These are phyloP conservation scores for Cercospora zeina DNA, from an alignment of 2,329 filamentous ascomycete genomes.

Conservation along the genomic window DNA sequence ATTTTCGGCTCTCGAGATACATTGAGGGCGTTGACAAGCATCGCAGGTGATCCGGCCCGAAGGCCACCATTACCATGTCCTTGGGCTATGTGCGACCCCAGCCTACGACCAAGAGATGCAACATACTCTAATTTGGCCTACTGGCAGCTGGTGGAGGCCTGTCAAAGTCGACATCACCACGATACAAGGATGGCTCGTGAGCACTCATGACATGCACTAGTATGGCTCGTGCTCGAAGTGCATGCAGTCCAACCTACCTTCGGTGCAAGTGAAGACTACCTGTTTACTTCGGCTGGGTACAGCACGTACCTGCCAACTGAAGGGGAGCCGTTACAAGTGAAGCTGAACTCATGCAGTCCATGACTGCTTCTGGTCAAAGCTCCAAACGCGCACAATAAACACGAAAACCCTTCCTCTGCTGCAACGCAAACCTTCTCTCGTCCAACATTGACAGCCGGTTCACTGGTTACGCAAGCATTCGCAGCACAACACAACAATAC, in stretches of 20 bases:
- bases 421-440: conserved; percentile 12
- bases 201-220: background rate
- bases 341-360: conserved; percentile 2
- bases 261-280: background rate
- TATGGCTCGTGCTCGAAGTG: background rate
- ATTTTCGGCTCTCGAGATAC: background rate
- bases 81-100: conserved; percentile 12
- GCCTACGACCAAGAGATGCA: conserved; percentile 14
- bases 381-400: conserved; percentile 3
- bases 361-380: background rate
- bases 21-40: background rate
- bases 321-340: conserved; percentile 6
- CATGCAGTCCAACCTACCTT: background rate
- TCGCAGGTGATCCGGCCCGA: background rate
- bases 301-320: background rate
- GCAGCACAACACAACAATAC: conserved; percentile 12
- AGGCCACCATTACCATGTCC: conserved; percentile 4
- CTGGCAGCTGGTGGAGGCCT: conserved; percentile 1
- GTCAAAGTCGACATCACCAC: background rate
- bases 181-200: background rate
- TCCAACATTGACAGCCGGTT: conserved; percentile 17
- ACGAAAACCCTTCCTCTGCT: background rate
- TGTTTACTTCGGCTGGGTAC: background rate
- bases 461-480: conserved; percentile 13
- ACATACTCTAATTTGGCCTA: conserved; percentile 1